phyloP scores from a whole-genome alignment of 495 filamentous ascomycete genomes.

The Tetracladium marchalianum region DNA sequence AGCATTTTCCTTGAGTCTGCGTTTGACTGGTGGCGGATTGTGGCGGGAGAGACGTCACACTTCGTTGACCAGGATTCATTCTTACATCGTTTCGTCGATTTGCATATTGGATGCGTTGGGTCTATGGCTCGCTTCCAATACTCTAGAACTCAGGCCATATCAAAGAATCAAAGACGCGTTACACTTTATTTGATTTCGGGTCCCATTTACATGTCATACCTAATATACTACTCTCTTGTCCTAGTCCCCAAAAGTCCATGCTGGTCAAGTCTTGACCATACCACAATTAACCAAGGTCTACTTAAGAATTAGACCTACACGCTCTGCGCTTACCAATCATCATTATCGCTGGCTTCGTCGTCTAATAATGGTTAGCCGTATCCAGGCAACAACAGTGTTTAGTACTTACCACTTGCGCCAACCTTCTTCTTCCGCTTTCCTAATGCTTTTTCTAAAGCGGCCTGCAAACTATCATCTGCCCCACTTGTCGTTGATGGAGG shows the following conservation, averaged over 20 bases:
- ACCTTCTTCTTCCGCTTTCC: constrained; percentile 81
- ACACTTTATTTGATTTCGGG: constrained; percentile 1
- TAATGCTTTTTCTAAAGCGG: constrained; percentile 68
- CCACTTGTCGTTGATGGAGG: constrained; percentile 32
- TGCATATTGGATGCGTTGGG: no score
- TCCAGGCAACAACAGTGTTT: background rate
- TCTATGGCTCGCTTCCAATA: background rate
- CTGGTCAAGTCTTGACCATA: background rate
- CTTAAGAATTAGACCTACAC: background rate
- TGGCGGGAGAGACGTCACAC: constrained; percentile 24
- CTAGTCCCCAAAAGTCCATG: background rate
- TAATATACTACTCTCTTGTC: background rate
- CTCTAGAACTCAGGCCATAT: background rate
- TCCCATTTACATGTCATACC: constrained; percentile 7
- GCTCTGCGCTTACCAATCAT: constrained; percentile 56
- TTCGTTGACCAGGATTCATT: constrained; percentile 10
- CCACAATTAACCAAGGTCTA: background rate
- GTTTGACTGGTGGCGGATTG: constrained; percentile 15
- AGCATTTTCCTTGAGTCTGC: constrained; percentile 15
- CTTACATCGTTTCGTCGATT: background rate
- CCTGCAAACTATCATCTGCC: constrained; percentile 60
- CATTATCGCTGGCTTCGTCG: constrained; percentile 58
- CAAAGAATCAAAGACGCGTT: constrained; percentile 13
- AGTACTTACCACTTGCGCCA: constrained; percentile 74
- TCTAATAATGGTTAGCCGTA: constrained; percentile 45